A percentile compares a stretch with the other conserved stretches of the same genome.
phyloP scores from a whole-genome alignment of 2,329 filamentous ascomycete species.

The Alternaria triticina region DNA sequence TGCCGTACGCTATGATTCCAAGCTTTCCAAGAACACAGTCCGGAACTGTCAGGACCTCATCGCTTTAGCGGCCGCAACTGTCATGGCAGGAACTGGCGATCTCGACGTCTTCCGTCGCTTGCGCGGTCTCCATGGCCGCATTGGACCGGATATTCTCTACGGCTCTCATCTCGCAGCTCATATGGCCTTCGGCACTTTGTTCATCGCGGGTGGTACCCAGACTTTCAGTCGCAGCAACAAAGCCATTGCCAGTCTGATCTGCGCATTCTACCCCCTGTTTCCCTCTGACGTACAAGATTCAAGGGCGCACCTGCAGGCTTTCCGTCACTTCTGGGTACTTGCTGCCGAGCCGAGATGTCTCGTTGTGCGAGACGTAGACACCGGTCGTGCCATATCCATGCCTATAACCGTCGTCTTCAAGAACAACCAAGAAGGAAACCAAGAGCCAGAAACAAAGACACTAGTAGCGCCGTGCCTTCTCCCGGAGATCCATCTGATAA shows the following conservation, averaged over 20 bases:
- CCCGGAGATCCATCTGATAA: conserved; percentile 69
- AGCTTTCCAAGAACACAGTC: conserved; percentile 80
- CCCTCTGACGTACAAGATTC: conserved; percentile 91
- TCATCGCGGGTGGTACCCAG: conserved; percentile 89
- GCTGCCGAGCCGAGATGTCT: conserved; percentile 90
- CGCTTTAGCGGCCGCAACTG: conserved; percentile 79
- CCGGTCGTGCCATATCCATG: conserved; percentile 76
- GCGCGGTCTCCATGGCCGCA: conserved; percentile 84
- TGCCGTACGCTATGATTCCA: conserved; percentile 76
- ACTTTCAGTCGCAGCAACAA: conserved; percentile 90
- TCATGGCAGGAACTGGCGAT: conserved; percentile 97
- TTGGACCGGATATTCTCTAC: conserved; percentile 84
- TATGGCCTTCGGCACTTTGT: conserved; percentile 87
- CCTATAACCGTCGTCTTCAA: conserved; percentile 71
- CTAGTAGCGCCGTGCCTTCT: conserved; percentile 64
- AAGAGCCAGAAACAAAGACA: conserved; percentile 19
- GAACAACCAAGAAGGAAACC: conserved; percentile 13
- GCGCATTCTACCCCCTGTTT: conserved; percentile 93
- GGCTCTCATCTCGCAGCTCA: conserved; percentile 93
- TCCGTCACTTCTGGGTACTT: conserved; percentile 96
- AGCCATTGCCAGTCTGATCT: conserved; percentile 82
- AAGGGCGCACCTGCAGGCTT: conserved; percentile 90
- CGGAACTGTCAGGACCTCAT: conserved; percentile 91
- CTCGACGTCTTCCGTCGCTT: conserved; percentile 82
- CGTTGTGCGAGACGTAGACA: conserved; percentile 85